A percentile compares a stretch with the other conserved stretches of the same genome.
phyloP scores from a whole-genome alignment of 371 early-diverging fungal genomes.

The Mucor lusitanicus region DNA sequence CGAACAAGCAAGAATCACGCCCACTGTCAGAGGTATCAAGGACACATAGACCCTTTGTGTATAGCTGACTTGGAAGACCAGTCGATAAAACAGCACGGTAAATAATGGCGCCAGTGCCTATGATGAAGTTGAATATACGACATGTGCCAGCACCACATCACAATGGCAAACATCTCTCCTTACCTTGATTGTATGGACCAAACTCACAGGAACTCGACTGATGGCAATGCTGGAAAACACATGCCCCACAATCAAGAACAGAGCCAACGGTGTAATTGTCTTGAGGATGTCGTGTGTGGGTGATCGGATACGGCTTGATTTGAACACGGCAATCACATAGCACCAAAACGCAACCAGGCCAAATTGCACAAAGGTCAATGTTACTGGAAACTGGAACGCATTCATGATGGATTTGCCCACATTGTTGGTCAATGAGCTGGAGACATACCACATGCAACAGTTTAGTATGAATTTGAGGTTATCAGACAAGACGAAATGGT shows the following conservation, averaged over 20 bases:
- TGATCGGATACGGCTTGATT: slow-evolving; percentile 43
- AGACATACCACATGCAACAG: slow-evolving; percentile 75
- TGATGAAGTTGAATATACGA: not conserved
- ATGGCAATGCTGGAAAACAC: slow-evolving; percentile 77
- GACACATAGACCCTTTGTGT: slow-evolving; percentile 69
- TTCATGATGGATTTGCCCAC: slow-evolving; percentile 75
- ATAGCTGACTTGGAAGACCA: slow-evolving; percentile 66
- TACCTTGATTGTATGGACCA: slow-evolving; percentile 92
- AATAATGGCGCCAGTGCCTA: slow-evolving; percentile 87
- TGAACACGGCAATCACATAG: slow-evolving; percentile 32
- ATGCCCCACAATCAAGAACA: slow-evolving; percentile 82
- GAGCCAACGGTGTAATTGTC: slow-evolving; percentile 69
- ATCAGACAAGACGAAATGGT: slow-evolving; percentile 32
- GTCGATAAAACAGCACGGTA: slow-evolving; percentile 74
- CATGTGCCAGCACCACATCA: too few relatives aligned
- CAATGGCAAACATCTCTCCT: slow-evolving; percentile 68
- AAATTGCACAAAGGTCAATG: slow-evolving; percentile 79
- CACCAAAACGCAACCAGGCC: slow-evolving; percentile 60
- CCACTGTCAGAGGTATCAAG: slow-evolving; percentile 76
- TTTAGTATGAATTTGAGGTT: slow-evolving; percentile 45
- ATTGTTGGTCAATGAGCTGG: slow-evolving; percentile 80
- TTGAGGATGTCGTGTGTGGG: slow-evolving; percentile 57
- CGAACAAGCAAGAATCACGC: slow-evolving; percentile 69
- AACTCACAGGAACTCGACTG: slow-evolving; percentile 72
- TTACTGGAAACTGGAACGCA: slow-evolving; percentile 71